These are phyloP conservation scores for Tephrocybe sp. DNA, from an alignment of 768 basidiomycete genomes.

Conservation along the genomic window DNA sequence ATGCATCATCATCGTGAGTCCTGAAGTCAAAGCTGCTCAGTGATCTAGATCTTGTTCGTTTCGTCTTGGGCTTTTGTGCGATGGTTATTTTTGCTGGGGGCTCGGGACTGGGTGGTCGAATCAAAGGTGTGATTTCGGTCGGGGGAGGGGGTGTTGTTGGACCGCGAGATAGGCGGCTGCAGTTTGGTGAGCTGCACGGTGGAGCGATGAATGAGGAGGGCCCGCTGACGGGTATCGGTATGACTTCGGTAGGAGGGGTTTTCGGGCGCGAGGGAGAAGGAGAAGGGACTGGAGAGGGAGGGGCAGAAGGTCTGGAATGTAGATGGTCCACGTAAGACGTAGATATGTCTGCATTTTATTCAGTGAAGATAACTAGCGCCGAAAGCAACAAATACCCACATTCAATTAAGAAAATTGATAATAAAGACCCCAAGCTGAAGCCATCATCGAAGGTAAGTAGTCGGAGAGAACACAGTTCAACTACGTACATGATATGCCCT, in stretches of 20 bases:
- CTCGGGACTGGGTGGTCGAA: neutral
- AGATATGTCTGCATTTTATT: slow-evolving; percentile 52
- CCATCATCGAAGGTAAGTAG: slow-evolving; percentile 1
- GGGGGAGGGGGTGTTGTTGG: neutral
- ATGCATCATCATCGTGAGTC: slow-evolving; percentile 7
- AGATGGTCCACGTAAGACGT: slow-evolving; percentile 73
- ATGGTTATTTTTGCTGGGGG: neutral
- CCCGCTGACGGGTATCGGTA: neutral
- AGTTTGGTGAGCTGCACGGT: slow-evolving; percentile 2
- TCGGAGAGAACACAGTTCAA: neutral
- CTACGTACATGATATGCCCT: slow-evolving; percentile 72
- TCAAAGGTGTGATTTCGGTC: slow-evolving; percentile 11
- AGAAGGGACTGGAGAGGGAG: slow-evolving; percentile 35
- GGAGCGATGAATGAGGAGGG: neutral
- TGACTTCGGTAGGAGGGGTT: slow-evolving; percentile 11
- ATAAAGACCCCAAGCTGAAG: slow-evolving; percentile 55
- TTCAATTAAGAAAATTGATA: slow-evolving; percentile 77
- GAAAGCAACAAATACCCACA: slow-evolving; percentile 42
- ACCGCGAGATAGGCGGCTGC: neutral
- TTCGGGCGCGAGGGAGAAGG: slow-evolving; percentile 17
- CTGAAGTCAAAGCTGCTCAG: slow-evolving; percentile 9
- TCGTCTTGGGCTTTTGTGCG: neutral
- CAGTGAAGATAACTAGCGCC: neutral
- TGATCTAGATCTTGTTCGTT: slow-evolving; percentile 12
- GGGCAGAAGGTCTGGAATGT: slow-evolving; percentile 57